Evolutionary conservation across 192 early-diverging fungal species (phyloP).

Genomic region (Dissophora globulifera): DNA sequence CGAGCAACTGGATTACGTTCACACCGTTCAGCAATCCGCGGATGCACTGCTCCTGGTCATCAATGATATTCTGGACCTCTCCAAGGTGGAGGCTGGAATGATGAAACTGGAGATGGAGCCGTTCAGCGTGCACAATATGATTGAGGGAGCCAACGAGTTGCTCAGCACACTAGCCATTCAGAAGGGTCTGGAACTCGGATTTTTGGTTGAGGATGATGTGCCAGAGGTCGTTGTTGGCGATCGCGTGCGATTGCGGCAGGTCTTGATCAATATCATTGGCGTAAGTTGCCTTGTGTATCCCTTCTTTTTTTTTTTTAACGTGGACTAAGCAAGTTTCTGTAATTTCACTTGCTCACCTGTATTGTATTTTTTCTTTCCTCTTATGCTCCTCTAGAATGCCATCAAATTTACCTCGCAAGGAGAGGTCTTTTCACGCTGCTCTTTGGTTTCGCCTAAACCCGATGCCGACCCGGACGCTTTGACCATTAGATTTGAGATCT

Average conservation of each 20-base stretch:
- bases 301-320: too few species aligned
- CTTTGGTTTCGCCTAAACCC: constrained; percentile 40
- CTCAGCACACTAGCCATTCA: constrained; percentile 76
- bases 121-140: constrained; percentile 68
- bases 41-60: constrained; percentile 82
- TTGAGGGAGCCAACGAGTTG: constrained; percentile 79
- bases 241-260: constrained; percentile 78
- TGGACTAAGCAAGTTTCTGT: too few species aligned
- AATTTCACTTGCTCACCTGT: background rate
- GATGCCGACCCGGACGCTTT: constrained; percentile 46
- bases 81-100: constrained; percentile 86
- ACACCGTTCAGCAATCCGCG: constrained; percentile 80
- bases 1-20: constrained; percentile 82
- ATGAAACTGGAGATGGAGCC: constrained; percentile 82
- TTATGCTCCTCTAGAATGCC: constrained; percentile 66
- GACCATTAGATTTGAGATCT: constrained; percentile 74
- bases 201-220: constrained; percentile 77
- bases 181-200: constrained; percentile 74
- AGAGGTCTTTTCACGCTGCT: constrained; percentile 69
- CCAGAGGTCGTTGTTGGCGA: constrained; percentile 78
- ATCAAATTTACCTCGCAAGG: constrained; percentile 87
- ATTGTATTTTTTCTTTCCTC: background rate
- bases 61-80: constrained; percentile 86
- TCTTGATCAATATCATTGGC: constrained; percentile 82
- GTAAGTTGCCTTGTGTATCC: constrained; percentile 49